Conservation (phyloP, 768 basidiomycete genomes). For the Phlebiopsis gigantea region DNA sequence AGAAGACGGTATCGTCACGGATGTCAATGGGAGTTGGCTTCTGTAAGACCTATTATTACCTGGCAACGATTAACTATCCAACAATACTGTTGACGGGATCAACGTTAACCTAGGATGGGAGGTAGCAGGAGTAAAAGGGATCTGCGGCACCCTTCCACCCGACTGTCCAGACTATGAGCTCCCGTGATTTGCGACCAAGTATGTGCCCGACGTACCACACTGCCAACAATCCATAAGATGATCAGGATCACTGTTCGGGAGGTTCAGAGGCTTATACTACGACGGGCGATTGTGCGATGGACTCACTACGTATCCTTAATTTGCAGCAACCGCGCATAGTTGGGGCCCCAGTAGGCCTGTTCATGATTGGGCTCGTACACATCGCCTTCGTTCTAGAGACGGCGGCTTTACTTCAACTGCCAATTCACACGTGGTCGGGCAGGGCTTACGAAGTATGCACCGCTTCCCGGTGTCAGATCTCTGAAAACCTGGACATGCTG, state of each 20-base stretch:
- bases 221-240: conserved; percentile 30
- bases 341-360: conserved; percentile 30
- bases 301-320: conserved; percentile 33
- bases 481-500: conserved; percentile 18
- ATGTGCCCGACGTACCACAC: conserved; percentile 24
- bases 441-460: conserved; percentile 28
- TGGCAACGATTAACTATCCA: no score
- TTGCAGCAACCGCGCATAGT: conserved; percentile 25
- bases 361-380: conserved; percentile 29
- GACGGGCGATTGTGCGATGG: neutral
- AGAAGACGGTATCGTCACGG: conserved; percentile 10
- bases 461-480: conserved; percentile 23
- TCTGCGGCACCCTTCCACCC: conserved; percentile 26
- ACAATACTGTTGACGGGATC: neutral
- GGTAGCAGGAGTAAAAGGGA: conserved; percentile 18
- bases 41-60: no score
- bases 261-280: neutral
- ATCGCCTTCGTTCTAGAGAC: conserved; percentile 29
- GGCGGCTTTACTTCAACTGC: neutral
- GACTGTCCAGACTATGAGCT: conserved; percentile 14
- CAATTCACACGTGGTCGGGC: neutral
- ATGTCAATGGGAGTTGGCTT: neutral
- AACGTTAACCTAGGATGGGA: conserved; percentile 2
- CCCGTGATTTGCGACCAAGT: neutral
- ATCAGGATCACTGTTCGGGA: conserved; percentile 26